Evolutionary conservation across 78 protist species (phyloP).

Genomic region (Chrysochromulina tobinii): DNA sequence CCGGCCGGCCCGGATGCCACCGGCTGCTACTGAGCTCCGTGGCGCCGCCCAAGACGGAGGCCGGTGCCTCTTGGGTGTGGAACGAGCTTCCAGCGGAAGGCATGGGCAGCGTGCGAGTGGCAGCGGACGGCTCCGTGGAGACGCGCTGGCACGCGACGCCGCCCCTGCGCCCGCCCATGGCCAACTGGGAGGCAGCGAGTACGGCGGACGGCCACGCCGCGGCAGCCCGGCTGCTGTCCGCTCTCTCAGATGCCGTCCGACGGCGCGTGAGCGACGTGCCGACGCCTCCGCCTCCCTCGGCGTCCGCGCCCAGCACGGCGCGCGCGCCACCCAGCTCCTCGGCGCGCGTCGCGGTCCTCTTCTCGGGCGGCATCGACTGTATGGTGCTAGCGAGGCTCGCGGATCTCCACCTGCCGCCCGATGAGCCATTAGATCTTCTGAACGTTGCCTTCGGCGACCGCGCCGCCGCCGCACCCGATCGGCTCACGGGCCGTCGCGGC

Average conservation of each 20-base stretch:
- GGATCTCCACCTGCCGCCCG: not conserved
- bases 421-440: slow-evolving; percentile 72
- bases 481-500: slow-evolving; percentile 41
- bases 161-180: not conserved
- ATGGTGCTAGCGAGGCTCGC: slow-evolving; percentile 41
- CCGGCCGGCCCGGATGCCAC: not conserved
- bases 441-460: slow-evolving; percentile 57
- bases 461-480: slow-evolving; percentile 58
- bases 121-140: not conserved
- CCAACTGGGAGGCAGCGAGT: not conserved
- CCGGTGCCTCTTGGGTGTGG: not conserved
- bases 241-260: not conserved
- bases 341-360: not conserved
- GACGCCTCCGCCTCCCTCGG: not conserved
- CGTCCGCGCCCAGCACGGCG: not conserved
- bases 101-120: not conserved
- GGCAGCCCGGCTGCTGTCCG: not conserved
- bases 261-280: not conserved
- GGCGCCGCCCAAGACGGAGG: not conserved
- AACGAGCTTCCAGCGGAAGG: not conserved
- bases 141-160: not conserved
- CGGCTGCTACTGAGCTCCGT: not conserved
- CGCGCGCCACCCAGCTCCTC: not conserved
- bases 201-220: not conserved
- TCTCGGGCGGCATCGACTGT: slow-evolving; percentile 36